Evolutionary conservation across 805 yeast species (phyloP), one percentile per base, ranked within the genome.

Genomic region (Spathaspora gorwiae): DNA sequence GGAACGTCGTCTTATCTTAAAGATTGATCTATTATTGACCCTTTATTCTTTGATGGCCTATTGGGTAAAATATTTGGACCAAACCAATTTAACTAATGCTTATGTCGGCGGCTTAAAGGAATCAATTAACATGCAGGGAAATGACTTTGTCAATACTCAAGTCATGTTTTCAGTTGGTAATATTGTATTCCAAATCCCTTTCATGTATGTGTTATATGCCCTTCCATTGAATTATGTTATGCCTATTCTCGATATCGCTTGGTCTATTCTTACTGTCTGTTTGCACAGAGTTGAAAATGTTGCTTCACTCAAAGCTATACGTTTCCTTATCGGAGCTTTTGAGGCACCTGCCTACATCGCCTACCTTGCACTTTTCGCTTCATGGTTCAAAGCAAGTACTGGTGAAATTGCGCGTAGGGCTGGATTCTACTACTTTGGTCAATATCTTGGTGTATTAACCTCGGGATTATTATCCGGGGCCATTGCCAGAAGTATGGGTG

Each of bases 61-160:
- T 60, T 84, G 86, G 85, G 78, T 83, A 44, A 83, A 83, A 57
- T 78, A 80, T 44, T 64, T 84, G 40, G 89, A 84, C 55, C 74
- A 73, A 45, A 68, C 78, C 38, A 84, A 83, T 59, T 65, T 79
- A 45, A 75, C 73, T 48, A 81, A 83, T 54, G 89, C 89, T 1
- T 84, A 82, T 54, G 81, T 80, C 35, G 75, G 82, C 13, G 84
- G 87, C 15, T 71, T 84, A 78, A 62, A 73, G 47, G 80, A 75
- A 52, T 81, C 70, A 39, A 63, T 83, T 33, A 68, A 70, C 5
- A 74, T 85, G 75, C 54, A 69, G 44, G 87, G 86, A 10, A 79
- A 82, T 54, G 87, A 84, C 52, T 70, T 82, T 47, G 78, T 80
- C 41, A 66, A 81, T 51, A 74, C 82, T 6, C 83, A 79, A 50